Base-by-base conservation (phyloP, 2,329 filamentous ascomycete genomes). In the Cytospora chrysosperma region DNA sequence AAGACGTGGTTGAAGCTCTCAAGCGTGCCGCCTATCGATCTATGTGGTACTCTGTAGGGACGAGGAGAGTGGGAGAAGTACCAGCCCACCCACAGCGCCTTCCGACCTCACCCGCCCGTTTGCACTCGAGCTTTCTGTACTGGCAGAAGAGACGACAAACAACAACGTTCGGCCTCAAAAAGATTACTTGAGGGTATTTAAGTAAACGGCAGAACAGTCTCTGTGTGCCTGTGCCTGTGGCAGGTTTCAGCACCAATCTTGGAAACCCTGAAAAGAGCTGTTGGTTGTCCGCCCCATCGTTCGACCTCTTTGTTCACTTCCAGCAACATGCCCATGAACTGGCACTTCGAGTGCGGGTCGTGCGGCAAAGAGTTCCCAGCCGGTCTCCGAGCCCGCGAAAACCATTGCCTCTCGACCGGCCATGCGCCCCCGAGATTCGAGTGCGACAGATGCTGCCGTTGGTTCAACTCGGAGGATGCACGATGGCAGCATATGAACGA, bases 401-500 rank as follows among this genome's bases (percentile, higher is more conserved):
- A 63, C 21, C 61, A 63, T 40, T 55, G 55, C 24, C 6, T 28
- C 7, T 32, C 56, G 2, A 63, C 61, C 4, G 61, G 61, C 28
- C 61, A 63, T 27, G 8, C 15, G 2, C 43, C 24, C 28, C 56
- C 56, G 43, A 24, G 9, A 47, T 59, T 61, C 37, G 50, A 62
- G 21, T 66, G 64, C n/a, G 51, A 28, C 24, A 10, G 8, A 0
- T 66, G 64, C 55, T 13, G 2, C 2, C 57, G 55, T 17, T 10
- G 2, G 12, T 66, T 59, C 51, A 32, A 47, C n/a, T 28, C 53
- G 3, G 3, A 61, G 15, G 2, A 1, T 10, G 62, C 62, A 6
- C 62, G 57, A 5, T 40, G 24, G 49, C 63, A 65, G 30, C 63
- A 65, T 43, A 63, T 59, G 63, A 3, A 6, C 4, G 40, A 32